Evolutionary conservation across 2,329 filamentous ascomycete species (phyloP).

Genomic region (Penicillium sp.): DNA sequence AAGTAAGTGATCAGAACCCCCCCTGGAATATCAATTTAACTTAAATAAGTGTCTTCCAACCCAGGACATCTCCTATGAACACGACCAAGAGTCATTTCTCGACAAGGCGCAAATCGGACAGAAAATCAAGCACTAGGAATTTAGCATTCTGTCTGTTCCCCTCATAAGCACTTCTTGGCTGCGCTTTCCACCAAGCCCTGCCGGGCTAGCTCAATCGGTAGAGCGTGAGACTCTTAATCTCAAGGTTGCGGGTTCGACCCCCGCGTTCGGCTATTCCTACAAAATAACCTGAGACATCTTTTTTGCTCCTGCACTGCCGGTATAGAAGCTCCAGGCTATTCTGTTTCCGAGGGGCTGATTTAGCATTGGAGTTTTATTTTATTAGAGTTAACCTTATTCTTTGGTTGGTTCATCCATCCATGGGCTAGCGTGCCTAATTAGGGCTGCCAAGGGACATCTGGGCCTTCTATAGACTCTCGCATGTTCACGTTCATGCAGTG

Average conservation of each 20-base stretch:
- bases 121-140: background rate
- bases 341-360: too few relatives aligned
- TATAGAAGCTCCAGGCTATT: too few relatives aligned
- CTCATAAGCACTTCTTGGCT: background rate
- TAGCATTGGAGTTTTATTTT: background rate
- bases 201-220: conserved; percentile 51
- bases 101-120: too few relatives aligned
- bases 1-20: background rate
- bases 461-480: too few relatives aligned
- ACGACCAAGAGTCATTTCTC: background rate
- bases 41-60: background rate
- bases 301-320: background rate
- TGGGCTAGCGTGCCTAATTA: background rate
- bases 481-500: too few relatives aligned
- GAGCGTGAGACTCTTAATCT: conserved; percentile 50
- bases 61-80: background rate
- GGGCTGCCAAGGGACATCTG: background rate
- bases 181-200: conserved; percentile 16
- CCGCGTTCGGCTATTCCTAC: conserved; percentile 38
- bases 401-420: background rate
- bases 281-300: conserved; percentile 15
- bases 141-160: background rate
- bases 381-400: background rate
- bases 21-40: background rate
- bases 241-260: conserved; percentile 44